These are phyloP conservation scores for Hypoxylon rickii DNA, from an alignment of 495 filamentous ascomycete genomes.

Conservation along the genomic window DNA sequence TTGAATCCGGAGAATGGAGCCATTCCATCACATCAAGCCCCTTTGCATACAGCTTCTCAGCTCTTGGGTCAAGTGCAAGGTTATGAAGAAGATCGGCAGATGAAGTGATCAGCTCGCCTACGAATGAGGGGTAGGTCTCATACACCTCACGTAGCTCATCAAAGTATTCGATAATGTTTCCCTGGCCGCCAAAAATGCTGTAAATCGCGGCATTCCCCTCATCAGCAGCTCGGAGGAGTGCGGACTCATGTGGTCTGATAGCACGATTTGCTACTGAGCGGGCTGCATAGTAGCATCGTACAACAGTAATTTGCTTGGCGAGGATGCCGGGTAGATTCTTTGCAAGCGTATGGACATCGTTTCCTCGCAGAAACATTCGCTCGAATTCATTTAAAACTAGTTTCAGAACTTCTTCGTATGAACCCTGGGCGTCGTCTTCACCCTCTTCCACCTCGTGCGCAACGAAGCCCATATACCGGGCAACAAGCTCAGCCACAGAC, in stretches of 20 bases:
- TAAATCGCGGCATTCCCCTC: conserved; percentile 81
- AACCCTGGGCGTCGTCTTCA: conserved; percentile 83
- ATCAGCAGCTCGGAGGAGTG: conserved; percentile 83
- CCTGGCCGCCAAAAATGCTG: conserved; percentile 96
- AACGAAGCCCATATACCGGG: conserved; percentile 87
- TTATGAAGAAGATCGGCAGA: conserved; percentile 81
- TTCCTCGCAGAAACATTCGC: conserved; percentile 88
- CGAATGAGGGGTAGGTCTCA: conserved; percentile 84
- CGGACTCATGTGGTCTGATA: conserved; percentile 88
- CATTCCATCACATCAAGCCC: conserved; percentile 92
- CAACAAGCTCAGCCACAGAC: conserved; percentile 85
- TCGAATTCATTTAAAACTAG: conserved; percentile 93
- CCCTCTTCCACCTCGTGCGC: conserved; percentile 85
- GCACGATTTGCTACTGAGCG: conserved; percentile 79
- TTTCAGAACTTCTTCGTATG: conserved; percentile 85
- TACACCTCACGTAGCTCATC: conserved; percentile 93
- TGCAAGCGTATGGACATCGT: conserved; percentile 91
- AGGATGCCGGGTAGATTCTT: conserved; percentile 84
- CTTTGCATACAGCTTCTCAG: conserved; percentile 94
- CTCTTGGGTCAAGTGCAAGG: conserved; percentile 82
- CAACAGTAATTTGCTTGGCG: conserved; percentile 84
- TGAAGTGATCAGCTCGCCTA: conserved; percentile 78
- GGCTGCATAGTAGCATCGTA: conserved; percentile 87
- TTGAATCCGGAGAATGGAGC: conserved; percentile 83
- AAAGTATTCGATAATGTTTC: conserved; percentile 99